A percentile compares a stretch with the other conserved stretches of the same genome.
These are phyloP conservation scores for Talaromyces sp. DNA, from an alignment of 2,329 filamentous ascomycete genomes.

Conservation along the genomic window DNA sequence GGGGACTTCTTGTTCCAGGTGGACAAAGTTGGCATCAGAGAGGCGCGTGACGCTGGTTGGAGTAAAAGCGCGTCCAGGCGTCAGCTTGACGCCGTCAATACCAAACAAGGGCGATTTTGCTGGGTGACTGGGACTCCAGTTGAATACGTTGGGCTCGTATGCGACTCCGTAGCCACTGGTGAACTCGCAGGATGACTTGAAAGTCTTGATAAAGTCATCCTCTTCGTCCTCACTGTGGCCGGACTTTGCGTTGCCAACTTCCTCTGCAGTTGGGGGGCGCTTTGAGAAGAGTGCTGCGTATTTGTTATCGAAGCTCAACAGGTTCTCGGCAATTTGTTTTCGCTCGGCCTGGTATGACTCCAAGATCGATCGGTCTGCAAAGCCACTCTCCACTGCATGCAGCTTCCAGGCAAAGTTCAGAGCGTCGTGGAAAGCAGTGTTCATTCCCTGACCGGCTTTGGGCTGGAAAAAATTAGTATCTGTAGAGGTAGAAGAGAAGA, in stretches of 20 bases:
- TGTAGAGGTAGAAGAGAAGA: background rate
- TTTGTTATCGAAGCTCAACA: conserved; percentile 80
- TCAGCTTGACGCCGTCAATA: conserved; percentile 59
- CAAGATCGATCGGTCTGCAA: conserved; percentile 69
- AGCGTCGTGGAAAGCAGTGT: conserved; percentile 58
- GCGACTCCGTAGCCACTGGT: conserved; percentile 87
- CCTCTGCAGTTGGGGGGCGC: conserved; percentile 64
- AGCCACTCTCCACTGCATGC: conserved; percentile 78
- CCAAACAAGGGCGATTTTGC: conserved; percentile 67
- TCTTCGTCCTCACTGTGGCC: conserved; percentile 27
- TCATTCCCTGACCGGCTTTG: conserved; percentile 62
- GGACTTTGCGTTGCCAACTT: conserved; percentile 63
- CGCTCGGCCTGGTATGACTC: conserved; percentile 84
- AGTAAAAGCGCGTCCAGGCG: conserved; percentile 69
- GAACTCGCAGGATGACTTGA: conserved; percentile 88
- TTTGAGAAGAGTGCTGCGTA: conserved; percentile 89
- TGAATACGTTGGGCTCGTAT: conserved; percentile 75
- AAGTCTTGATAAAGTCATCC: conserved; percentile 80
- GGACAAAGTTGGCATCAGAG: conserved; percentile 81
- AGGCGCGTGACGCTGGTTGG: conserved; percentile 81
- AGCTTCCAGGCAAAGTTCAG: conserved; percentile 96
- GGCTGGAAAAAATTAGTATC: conserved; percentile 32
- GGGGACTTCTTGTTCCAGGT: conserved; percentile 84
- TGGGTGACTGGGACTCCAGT: conserved; percentile 71
- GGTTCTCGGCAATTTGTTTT: conserved; percentile 74